These are phyloP conservation scores for Globisporangium viniferum DNA, from an alignment of 352 stramenopile species.

Conservation along the genomic window DNA sequence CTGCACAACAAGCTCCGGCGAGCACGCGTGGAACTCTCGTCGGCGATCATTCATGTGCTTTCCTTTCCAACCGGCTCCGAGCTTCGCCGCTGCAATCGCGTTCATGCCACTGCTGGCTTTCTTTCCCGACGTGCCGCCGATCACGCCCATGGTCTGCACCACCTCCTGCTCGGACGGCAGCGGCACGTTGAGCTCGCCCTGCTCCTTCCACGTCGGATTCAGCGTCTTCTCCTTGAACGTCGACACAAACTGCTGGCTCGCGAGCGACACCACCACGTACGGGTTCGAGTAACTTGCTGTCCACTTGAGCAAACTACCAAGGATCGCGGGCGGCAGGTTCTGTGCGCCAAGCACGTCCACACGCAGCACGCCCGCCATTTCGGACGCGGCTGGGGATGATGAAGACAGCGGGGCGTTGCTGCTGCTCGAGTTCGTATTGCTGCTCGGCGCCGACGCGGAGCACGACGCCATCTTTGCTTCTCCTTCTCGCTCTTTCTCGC, in stretches of 20 bases:
- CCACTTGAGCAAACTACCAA: slow-evolving; percentile 68
- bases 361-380: slow-evolving; percentile 40
- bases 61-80: slow-evolving; percentile 14
- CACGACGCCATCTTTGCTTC: slow-evolving; percentile 35
- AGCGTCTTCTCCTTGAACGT: slow-evolving; percentile 45
- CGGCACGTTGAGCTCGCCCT: slow-evolving; percentile 43
- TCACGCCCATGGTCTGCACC: slow-evolving; percentile 35
- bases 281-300: slow-evolving; percentile 65
- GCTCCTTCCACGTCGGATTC: slow-evolving; percentile 69
- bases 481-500: slow-evolving; percentile 1
- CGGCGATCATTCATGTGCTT: slow-evolving; percentile 18
- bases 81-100: slow-evolving; percentile 18
- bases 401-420: slow-evolving; percentile 7
- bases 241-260: slow-evolving; percentile 51
- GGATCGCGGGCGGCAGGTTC: slow-evolving; percentile 53
- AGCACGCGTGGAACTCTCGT: slow-evolving; percentile 49
- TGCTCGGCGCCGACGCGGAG: not conserved
- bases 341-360: slow-evolving; percentile 59
- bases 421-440: not conserved
- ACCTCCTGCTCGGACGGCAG: slow-evolving; percentile 59
- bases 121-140: slow-evolving; percentile 16
- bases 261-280: slow-evolving; percentile 57
- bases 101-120: slow-evolving; percentile 16
- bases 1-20: slow-evolving; percentile 52
- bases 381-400: not conserved